Percentiles rank a stretch among this genome's conserved stretches.
Evolutionary conservation across 2,329 filamentous ascomycete species (phyloP).

Genomic region (Aspergillus sp.): DNA sequence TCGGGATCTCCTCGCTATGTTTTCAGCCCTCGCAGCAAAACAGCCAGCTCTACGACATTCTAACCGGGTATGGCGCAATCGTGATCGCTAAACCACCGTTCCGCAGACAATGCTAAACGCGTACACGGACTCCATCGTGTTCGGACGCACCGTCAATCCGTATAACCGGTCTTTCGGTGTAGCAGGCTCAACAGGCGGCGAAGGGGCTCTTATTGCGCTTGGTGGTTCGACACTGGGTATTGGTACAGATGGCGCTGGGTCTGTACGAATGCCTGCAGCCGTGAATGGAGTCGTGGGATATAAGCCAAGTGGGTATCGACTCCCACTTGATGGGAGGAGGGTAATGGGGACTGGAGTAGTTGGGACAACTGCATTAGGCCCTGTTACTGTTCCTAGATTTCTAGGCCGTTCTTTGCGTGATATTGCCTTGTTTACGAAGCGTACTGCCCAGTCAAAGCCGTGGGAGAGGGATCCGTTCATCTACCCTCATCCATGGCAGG

Average conservation of each 20-base stretch:
- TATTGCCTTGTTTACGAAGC: neutral
- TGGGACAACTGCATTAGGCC: neutral
- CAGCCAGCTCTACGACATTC: neutral
- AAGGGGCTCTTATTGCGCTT: neutral
- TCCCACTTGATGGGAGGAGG: neutral
- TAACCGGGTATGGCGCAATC: neutral
- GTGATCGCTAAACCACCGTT: neutral
- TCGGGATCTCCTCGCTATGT: neutral
- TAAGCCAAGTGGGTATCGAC: neutral
- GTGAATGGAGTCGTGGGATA: neutral
- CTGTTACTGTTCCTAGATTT: neutral
- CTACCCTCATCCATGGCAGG: conserved; percentile 1
- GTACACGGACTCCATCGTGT: neutral
- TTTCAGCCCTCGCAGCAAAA: neutral
- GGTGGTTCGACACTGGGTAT: neutral
- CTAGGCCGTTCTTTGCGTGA: neutral
- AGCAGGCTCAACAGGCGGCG: neutral
- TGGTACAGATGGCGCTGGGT: neutral
- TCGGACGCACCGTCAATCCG: neutral
- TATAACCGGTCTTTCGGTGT: neutral
- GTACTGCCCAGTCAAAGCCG: neutral
- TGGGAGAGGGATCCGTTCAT: neutral
- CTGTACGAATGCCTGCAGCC: neutral
- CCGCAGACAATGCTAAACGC: neutral
- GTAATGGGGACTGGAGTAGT: neutral